Evolutionary conservation across 1,284 basidiomycete species (phyloP), one percentile per base, ranked within the genome.

Genomic region (Athelia psychrophila): DNA sequence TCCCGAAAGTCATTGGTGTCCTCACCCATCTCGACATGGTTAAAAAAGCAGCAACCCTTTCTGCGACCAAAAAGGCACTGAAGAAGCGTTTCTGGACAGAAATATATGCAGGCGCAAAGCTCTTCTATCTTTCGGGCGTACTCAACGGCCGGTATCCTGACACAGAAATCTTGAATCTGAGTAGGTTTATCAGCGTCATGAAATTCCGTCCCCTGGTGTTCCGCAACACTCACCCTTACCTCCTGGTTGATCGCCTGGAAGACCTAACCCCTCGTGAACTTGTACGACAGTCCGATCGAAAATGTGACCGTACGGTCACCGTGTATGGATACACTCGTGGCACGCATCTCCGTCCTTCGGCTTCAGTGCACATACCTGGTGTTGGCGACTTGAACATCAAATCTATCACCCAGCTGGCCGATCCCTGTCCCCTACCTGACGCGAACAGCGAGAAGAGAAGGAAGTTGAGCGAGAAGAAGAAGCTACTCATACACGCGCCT

Each of bases 21-120:
- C 86, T 99, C 42, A 92, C 95, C 20, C 97, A 99, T 68, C 83
- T 99, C 44, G 97, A 99, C 71, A 86, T 99, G 55, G 93, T 99
- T 64, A 98, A 98, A 77, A 97, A 95, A 67, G 81, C 90, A 6
- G 81, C 89, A 1, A 89, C 87, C 1, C 83, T 98, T 47, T 91
- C 90, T 55, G 86, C 86, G 47, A 95, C 94, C 49, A 99, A 99
- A 76, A 98, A 98, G 67, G 75, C 88, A 0, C 82, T 99, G 45
- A 99, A 99, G 73, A 96, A 94, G 68, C 91, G 97, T n/a, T 99
- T 99, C 75, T 99, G 97, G 96, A 95, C 96, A 0, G 97, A 99
- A 70, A 98, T 99, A 16, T 98, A 98, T 70, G 91, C 95, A 66
- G 97, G 97, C 48, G 96, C 97, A 45, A 99, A 98, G 69, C 85